Conservation (phyloP, 768 basidiomycete species). For the Pleurotus cornucopiae region DNA sequence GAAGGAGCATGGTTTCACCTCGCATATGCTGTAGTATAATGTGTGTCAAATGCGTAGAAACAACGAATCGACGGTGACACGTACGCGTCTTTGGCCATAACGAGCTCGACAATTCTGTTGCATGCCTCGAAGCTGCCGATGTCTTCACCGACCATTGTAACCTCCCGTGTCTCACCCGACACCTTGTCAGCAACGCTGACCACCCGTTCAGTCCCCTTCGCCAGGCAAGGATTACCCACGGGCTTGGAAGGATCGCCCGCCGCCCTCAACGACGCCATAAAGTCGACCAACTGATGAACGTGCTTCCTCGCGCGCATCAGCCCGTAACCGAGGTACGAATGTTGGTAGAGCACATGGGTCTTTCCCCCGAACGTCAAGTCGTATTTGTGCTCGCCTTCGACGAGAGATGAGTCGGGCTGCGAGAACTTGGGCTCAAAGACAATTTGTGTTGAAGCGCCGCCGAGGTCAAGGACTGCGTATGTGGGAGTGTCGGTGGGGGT, state of each 20-base stretch:
- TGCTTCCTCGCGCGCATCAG: slow-evolving; percentile 82
- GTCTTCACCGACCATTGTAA: slow-evolving; percentile 83
- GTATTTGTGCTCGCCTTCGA: slow-evolving; percentile 91
- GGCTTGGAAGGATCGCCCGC: slow-evolving; percentile 10
- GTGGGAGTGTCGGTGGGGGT: slow-evolving; percentile 43
- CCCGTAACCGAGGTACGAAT: slow-evolving; percentile 97
- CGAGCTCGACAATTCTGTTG: slow-evolving; percentile 75
- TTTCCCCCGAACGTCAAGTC: slow-evolving; percentile 70
- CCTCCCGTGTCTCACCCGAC: slow-evolving; percentile 41
- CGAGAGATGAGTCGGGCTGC: slow-evolving; percentile 32
- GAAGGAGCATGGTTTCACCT: slow-evolving; percentile 93
- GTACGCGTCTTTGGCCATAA: slow-evolving; percentile 92
- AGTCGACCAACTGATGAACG: slow-evolving; percentile 89
- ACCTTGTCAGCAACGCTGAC: slow-evolving; percentile 60
- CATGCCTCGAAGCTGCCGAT: slow-evolving; percentile 86
- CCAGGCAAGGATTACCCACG: slow-evolving; percentile 81
- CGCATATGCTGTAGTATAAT: slow-evolving; percentile 58
- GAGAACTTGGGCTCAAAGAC: slow-evolving; percentile 82
- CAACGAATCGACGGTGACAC: slow-evolving; percentile 24
- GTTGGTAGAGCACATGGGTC: slow-evolving; percentile 83
- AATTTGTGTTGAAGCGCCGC: slow-evolving; percentile 96
- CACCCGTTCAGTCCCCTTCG: slow-evolving; percentile 52
- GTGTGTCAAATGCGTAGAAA: neutral
- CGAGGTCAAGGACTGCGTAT: slow-evolving; percentile 92
- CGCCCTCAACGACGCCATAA: slow-evolving; percentile 54